Evolutionary conservation across 164 flowering plant genomes (phyloP).

Genomic region (Macadamia integrifolia): DNA sequence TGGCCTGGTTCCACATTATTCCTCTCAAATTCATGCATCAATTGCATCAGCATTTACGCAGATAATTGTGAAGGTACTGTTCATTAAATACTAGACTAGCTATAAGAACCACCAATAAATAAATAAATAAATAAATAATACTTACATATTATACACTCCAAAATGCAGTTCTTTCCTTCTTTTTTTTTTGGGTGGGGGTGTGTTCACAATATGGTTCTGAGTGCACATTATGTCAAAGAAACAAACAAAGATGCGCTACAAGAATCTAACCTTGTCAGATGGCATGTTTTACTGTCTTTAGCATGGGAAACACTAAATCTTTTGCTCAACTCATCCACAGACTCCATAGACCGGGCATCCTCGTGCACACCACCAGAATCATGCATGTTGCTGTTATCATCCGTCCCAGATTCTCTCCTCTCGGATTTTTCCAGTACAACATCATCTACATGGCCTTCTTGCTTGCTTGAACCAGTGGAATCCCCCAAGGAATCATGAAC

Average conservation of each 20-base stretch:
- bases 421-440: slow-evolving; percentile 11
- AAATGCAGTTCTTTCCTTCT: too few relatives aligned
- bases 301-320: slow-evolving; percentile 6
- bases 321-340: slow-evolving; percentile 13
- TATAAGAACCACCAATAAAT: too few relatives aligned
- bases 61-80: too few relatives aligned
- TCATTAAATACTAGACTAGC: too few relatives aligned
- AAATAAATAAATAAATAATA: too few relatives aligned
- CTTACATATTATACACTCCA: too few relatives aligned
- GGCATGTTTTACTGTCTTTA: slow-evolving; percentile 12
- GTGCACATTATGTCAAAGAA: neutral
- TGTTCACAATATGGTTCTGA: too few relatives aligned
- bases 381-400: slow-evolving; percentile 12
- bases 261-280: slow-evolving; percentile 10
- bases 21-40: too few relatives aligned
- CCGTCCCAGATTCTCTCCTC: slow-evolving; percentile 13
- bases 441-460: slow-evolving; percentile 13
- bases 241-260: neutral
- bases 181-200: too few relatives aligned
- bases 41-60: too few relatives aligned
- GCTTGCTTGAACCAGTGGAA: slow-evolving; percentile 22
- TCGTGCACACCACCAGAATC: slow-evolving; percentile 10
- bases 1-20: too few relatives aligned
- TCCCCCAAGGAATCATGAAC: slow-evolving; percentile 32
- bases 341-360: slow-evolving; percentile 12